Conservation (phyloP, 2,329 filamentous ascomycete genomes). For the Aspergillus thermomutatus region DNA sequence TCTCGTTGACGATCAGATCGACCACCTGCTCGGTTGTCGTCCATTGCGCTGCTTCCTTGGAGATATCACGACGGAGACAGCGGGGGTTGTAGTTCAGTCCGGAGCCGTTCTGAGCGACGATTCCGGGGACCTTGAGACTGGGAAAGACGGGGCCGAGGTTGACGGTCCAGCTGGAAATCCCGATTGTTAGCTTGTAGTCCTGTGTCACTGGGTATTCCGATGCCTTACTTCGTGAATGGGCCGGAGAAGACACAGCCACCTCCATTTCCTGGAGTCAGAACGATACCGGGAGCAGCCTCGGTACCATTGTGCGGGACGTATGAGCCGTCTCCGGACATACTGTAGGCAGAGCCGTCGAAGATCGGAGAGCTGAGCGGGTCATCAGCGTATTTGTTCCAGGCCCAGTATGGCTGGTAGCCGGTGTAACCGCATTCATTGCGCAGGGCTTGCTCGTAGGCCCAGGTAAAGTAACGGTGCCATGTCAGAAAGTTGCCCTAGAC, state of each 20-base stretch:
- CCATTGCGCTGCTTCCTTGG: slow-evolving; percentile 13
- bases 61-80: slow-evolving; percentile 28
- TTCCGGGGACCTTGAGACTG: slow-evolving; percentile 12
- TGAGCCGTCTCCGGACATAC: slow-evolving; percentile 45
- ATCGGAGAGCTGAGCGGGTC: slow-evolving; percentile 28
- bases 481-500: slow-evolving; percentile 34
- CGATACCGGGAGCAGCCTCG: slow-evolving; percentile 34
- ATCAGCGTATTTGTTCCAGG: slow-evolving; percentile 33
- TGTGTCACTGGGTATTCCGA: neutral
- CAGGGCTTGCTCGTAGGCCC: slow-evolving; percentile 43
- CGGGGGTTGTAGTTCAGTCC: slow-evolving; percentile 29
- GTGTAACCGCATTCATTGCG: slow-evolving; percentile 44
- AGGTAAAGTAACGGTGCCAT: slow-evolving; percentile 46
- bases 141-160: slow-evolving; percentile 28
- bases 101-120: slow-evolving; percentile 12
- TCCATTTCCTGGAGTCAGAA: slow-evolving; percentile 35
- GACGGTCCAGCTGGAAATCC: slow-evolving; percentile 23
- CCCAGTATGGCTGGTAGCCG: slow-evolving; percentile 44
- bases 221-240: slow-evolving; percentile 32
- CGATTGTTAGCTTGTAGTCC: neutral
- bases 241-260: slow-evolving; percentile 32
- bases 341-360: slow-evolving; percentile 38
- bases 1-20: slow-evolving; percentile 16
- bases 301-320: slow-evolving; percentile 21
- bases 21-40: slow-evolving; percentile 17